These are phyloP conservation scores for slime mould (Dictyostelium discoideum) DNA, from an alignment of 78 protist species.

Conservation along the genomic window dicty_2.7 NC_007089.4:2850501-2851000, in stretches of 20 bases:
- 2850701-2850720: too few relatives aligned
- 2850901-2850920: background rate
- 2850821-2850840: background rate
- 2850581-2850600: background rate
- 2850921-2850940: too few relatives aligned
- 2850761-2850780: too few relatives aligned
- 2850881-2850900: background rate
- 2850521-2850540: too few relatives aligned
- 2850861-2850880: background rate
- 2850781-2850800: background rate
- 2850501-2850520: background rate
- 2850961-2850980: background rate
- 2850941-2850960: background rate
- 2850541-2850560: too few relatives aligned
- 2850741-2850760: background rate
- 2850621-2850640: too few relatives aligned
- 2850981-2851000: background rate
- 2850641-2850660: too few relatives aligned
- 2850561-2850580: background rate
- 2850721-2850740: too few relatives aligned
- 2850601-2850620: too few relatives aligned
- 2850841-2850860: background rate
- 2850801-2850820: background rate
- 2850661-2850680: too few relatives aligned
- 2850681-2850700: too few relatives aligned